phyloP scores from a whole-genome alignment of 805 yeast genomes.

The Dipodascus geniculatus region DNA sequence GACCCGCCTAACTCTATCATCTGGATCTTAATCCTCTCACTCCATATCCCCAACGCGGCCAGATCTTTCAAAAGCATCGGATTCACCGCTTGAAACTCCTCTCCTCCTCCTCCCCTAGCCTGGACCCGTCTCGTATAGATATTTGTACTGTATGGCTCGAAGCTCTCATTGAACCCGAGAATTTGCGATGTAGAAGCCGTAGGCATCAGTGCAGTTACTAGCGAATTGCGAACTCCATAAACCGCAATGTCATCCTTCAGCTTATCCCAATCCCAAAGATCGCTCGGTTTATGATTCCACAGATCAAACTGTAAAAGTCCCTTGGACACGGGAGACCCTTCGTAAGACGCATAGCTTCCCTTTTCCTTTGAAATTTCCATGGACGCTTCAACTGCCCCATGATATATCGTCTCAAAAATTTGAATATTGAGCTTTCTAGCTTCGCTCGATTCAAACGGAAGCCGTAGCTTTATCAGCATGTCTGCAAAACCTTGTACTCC shows the following conservation, averaged over 20 bases:
- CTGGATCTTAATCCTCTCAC: slow-evolving; percentile 60
- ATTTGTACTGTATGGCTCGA: slow-evolving; percentile 92
- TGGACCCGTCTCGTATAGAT: slow-evolving; percentile 85
- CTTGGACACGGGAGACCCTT: slow-evolving; percentile 82
- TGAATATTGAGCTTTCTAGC: slow-evolving; percentile 69
- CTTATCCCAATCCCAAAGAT: slow-evolving; percentile 76
- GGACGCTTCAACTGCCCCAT: slow-evolving; percentile 83
- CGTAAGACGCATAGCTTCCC: slow-evolving; percentile 63
- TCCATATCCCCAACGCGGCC: slow-evolving; percentile 76
- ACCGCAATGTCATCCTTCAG: slow-evolving; percentile 46
- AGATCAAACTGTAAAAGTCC: slow-evolving; percentile 80
- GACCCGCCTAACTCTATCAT: slow-evolving; percentile 76
- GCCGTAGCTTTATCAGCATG: slow-evolving; percentile 61
- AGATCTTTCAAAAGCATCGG: slow-evolving; percentile 75
- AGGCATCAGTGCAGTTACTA: slow-evolving; percentile 82
- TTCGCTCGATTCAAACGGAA: slow-evolving; percentile 76
- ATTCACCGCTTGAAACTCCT: slow-evolving; percentile 86
- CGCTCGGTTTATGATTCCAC: slow-evolving; percentile 73
- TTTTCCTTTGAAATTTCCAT: slow-evolving; percentile 58
- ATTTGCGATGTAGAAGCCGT: slow-evolving; percentile 98
- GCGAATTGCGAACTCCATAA: slow-evolving; percentile 75
- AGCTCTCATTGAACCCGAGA: slow-evolving; percentile 86
- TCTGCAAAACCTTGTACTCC: slow-evolving; percentile 98
- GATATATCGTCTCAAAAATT: slow-evolving; percentile 92
- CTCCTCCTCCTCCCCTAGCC: too few species aligned